Evolutionary conservation across 2,329 filamentous ascomycete species (phyloP), one percentile per base, ranked within the genome.

Genomic region (Lecanicillium sp.): DNA sequence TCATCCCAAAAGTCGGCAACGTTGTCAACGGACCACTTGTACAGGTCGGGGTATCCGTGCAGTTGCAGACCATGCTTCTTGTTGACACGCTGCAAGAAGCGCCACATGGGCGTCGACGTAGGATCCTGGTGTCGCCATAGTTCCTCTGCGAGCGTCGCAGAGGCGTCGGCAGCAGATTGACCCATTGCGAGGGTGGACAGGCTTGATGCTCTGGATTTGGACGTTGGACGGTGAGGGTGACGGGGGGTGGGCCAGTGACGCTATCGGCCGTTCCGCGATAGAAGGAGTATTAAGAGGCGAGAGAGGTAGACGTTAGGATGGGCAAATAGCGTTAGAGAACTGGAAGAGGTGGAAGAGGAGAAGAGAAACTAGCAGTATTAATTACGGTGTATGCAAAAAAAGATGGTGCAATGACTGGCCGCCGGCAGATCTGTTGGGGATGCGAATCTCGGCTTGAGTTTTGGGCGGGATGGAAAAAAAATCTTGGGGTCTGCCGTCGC

Each of bases 11-110:
- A 94, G 2, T 71, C 65, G 17, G 78, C 71, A 7, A 87, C 71
- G 49, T 90, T 70, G 7, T 82, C 74, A 46, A 92, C 73, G 48
- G 87, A 95, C 90, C 90, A 96, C 55, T 74, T 65, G 64, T 90
- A 84, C 8, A 96, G 72, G n/a, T 77, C 77, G 15, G 79, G 64
- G 54, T 95, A 95, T 45, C 70, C 76, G 14, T 68, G 56, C 33
- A 92, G 67, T 16, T 67, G 56, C 40, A 87, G 59, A 9, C 65
- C 61, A 53, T 89, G 75, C 51, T 82, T 83, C 44, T 73, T 56
- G 59, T 83, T 86, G 47, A 94, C 69, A 37, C 68, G 67, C 49
- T 79, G 67, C 48, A 87, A 71, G 58, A 92, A 94, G 36, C 68
- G 68, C 65, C 74, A 79, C 70, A 90, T 85, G 40, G 74, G 73